These are phyloP conservation scores for Termitomyces sp. DNA, from an alignment of 768 basidiomycete species.

Conservation along the genomic window DNA sequence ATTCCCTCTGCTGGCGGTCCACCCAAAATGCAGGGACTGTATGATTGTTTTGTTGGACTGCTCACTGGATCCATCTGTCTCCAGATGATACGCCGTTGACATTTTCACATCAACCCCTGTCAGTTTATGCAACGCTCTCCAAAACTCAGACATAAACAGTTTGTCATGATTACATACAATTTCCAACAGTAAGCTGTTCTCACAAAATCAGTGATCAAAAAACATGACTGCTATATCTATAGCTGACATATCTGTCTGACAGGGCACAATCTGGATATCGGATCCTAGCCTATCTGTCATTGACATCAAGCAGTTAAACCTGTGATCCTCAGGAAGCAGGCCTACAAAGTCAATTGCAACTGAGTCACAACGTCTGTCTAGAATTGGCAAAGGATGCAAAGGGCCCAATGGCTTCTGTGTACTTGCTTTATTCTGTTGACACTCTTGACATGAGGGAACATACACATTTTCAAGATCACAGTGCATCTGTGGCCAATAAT, in stretches of 20 bases:
- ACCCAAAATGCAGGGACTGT: too few species aligned
- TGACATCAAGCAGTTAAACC: neutral
- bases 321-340: neutral
- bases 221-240: neutral
- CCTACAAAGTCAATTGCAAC: neutral
- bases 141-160: neutral
- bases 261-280: too few species aligned
- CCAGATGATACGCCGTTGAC: neutral
- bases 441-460: slow-evolving; percentile 8
- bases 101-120: neutral
- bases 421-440: neutral
- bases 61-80: neutral
- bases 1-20: too few species aligned
- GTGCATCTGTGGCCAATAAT: too few species aligned
- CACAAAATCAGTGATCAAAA: too few species aligned
- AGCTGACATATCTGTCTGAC: neutral
- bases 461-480: too few species aligned
- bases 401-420: slow-evolving; percentile 21
- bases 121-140: neutral
- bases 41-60: too few species aligned
- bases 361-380: slow-evolving; percentile 11
- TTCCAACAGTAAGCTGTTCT: neutral
- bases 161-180: neutral
- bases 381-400: slow-evolving; percentile 18
- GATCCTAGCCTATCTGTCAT: neutral